A percentile compares a stretch with the other conserved stretches of the same genome.
Evolutionary conservation across 495 filamentous ascomycete genomes (phyloP).

Genomic region (Collariella sp.): DNA sequence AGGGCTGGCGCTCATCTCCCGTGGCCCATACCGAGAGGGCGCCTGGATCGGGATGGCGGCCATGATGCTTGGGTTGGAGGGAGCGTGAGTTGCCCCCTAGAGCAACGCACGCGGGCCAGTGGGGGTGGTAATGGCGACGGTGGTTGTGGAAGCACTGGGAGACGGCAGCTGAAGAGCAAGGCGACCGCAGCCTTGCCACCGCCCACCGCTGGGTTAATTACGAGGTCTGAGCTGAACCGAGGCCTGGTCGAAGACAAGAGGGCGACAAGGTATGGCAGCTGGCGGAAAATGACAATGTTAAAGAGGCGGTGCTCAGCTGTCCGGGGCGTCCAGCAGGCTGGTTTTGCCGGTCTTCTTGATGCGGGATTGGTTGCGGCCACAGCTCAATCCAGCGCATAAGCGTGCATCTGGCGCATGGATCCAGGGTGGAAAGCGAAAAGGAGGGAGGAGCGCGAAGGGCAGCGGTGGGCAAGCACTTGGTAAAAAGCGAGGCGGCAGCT

Average conservation of each 20-base stretch:
- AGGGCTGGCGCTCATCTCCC: slow-evolving; percentile 15
- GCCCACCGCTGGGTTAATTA: not conserved
- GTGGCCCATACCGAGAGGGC: slow-evolving; percentile 13
- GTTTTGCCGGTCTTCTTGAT: slow-evolving; percentile 1
- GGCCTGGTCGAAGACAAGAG: not conserved
- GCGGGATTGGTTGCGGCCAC: slow-evolving; percentile 8
- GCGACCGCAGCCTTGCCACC: slow-evolving; percentile 13
- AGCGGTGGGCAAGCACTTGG: not conserved
- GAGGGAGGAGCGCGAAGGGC: not conserved
- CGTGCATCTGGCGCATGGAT: slow-evolving; percentile 1
- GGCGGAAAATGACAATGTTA: not conserved
- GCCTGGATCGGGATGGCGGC: slow-evolving; percentile 25
- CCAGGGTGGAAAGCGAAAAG: not conserved
- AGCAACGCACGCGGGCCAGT: not conserved
- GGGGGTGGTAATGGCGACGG: not conserved
- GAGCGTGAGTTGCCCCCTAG: not conserved
- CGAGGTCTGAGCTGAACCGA: slow-evolving; percentile 6
- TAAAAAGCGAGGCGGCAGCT: not conserved
- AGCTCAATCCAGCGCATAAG: slow-evolving; percentile 3
- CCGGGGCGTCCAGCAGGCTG: not conserved
- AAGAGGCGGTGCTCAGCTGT: slow-evolving; percentile 7
- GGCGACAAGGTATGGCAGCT: not conserved
- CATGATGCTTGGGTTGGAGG: slow-evolving; percentile 11
- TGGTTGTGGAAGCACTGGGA: not conserved
- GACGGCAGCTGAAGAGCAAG: slow-evolving; percentile 10